Evolutionary conservation across 306 rosid genomes (phyloP).

Genomic region (Erythrophleum fordii): DNA sequence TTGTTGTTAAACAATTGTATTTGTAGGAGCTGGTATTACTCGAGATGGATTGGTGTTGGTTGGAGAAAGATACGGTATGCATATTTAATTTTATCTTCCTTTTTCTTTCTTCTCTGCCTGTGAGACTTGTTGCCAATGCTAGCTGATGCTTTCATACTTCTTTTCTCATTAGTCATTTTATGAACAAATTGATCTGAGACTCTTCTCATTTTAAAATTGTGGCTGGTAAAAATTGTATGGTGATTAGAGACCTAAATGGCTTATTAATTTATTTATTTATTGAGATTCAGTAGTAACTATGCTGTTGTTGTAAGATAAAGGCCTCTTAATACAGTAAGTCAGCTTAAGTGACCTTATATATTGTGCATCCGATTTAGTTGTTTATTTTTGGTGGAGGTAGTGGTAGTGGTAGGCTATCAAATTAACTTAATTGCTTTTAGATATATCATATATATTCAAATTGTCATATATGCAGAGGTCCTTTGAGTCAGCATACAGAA

Average conservation of each 20-base stretch:
- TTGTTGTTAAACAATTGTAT: slow-evolving; percentile 15
- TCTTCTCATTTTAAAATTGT: not conserved
- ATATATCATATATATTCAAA: not conserved
- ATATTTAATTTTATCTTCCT: slow-evolving; percentile 12
- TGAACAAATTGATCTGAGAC: slow-evolving; percentile 13
- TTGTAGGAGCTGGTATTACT: slow-evolving; percentile 76
- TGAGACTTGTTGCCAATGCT: not conserved
- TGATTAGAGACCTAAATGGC: slow-evolving; percentile 14
- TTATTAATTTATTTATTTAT: slow-evolving; percentile 23
- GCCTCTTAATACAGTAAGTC: slow-evolving; percentile 10
- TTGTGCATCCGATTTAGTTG: not conserved
- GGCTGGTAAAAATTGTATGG: not conserved
- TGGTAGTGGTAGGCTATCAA: slow-evolving; percentile 11
- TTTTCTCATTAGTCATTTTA: slow-evolving; percentile 20
- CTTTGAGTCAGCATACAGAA: slow-evolving; percentile 19
- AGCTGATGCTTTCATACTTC: slow-evolving; percentile 25
- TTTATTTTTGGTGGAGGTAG: slow-evolving; percentile 9
- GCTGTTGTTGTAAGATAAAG: slow-evolving; percentile 11
- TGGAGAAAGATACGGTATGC: slow-evolving; percentile 88
- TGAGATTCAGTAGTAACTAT: not conserved
- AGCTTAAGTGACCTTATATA: slow-evolving; percentile 2
- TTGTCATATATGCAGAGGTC: not conserved
- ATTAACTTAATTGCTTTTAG: slow-evolving; percentile 7
- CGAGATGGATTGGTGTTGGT: slow-evolving; percentile 81
- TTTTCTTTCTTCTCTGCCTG: not conserved